Evolutionary conservation across 148 eudicot species (phyloP).

Genomic region (Vaccinium macrocarpon): DNA sequence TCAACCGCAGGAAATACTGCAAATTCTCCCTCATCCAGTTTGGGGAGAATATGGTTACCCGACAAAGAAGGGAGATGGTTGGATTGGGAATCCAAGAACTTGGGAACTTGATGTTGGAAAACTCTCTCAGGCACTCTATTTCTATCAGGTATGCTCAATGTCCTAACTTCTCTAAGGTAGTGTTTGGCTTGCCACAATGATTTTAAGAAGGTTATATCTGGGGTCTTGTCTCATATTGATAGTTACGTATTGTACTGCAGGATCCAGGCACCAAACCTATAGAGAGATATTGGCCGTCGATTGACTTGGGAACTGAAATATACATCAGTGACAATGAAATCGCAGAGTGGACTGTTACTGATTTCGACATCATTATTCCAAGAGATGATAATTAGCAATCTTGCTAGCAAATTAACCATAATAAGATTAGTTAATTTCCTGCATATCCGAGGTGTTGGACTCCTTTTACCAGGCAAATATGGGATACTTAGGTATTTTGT

Average conservation of each 20-base stretch:
- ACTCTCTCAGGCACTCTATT: conserved; percentile 33
- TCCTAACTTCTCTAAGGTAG: not conserved
- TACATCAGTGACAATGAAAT: conserved; percentile 28
- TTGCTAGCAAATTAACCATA: not conserved
- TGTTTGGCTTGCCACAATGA: not conserved
- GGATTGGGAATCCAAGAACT: conserved; percentile 41
- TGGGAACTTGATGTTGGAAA: conserved; percentile 57
- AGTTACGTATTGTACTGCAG: conserved; percentile 22
- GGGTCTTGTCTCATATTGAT: not conserved
- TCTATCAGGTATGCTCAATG: conserved; percentile 36
- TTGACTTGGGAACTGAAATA: conserved; percentile 46
- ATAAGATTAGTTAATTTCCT: not conserved
- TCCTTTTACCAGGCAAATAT: not conserved
- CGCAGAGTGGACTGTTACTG: conserved; percentile 48
- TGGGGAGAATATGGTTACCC: conserved; percentile 50
- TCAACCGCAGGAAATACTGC: conserved; percentile 49
- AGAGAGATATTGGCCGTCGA: conserved; percentile 39
- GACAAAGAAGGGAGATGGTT: conserved; percentile 38
- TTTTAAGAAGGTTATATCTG: not conserved
- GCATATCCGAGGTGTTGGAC: not conserved
- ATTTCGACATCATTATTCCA: conserved; percentile 43
- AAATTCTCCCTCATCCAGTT: conserved; percentile 46
- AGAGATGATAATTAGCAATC: not conserved
- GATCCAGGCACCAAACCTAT: conserved; percentile 51
- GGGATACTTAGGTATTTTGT: not conserved